A percentile compares a stretch with the other conserved stretches of the same genome.
phyloP scores from a whole-genome alignment of 1,284 basidiomycete species.

The Fomitopsis palustris region DNA sequence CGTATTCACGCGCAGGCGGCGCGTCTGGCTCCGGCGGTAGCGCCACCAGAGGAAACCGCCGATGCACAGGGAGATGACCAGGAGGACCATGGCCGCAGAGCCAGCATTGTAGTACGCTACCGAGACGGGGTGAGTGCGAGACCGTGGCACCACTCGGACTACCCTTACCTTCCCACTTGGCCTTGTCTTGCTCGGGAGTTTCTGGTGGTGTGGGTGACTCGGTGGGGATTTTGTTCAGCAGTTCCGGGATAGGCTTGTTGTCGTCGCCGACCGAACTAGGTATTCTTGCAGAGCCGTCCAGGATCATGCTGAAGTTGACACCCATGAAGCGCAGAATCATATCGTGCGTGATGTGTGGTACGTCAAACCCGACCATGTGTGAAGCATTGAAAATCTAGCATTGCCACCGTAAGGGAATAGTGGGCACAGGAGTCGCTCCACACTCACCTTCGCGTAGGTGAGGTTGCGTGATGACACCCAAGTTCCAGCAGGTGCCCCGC shows the following conservation, averaged over 20 bases:
- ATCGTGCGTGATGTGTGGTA: slow-evolving; percentile 88
- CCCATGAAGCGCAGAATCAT: slow-evolving; percentile 98
- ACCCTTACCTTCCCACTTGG: slow-evolving; percentile 77
- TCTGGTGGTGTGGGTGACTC: slow-evolving; percentile 38
- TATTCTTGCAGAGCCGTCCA: slow-evolving; percentile 70
- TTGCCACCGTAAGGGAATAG: neutral
- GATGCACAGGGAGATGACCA: slow-evolving; percentile 70
- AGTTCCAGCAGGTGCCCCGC: slow-evolving; percentile 76
- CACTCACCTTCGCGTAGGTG: slow-evolving; percentile 83
- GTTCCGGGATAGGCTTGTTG: slow-evolving; percentile 54
- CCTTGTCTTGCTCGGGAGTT: slow-evolving; percentile 70
- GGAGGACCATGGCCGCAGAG: slow-evolving; percentile 78
- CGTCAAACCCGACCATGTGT: slow-evolving; percentile 93
- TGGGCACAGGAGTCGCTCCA: neutral
- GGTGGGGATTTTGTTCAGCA: slow-evolving; percentile 38
- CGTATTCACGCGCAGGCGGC: slow-evolving; percentile 37
- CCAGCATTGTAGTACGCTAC: slow-evolving; percentile 90
- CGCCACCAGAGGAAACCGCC: slow-evolving; percentile 76
- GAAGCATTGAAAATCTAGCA: slow-evolving; percentile 81
- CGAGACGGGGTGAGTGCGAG: neutral
- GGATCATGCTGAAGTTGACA: slow-evolving; percentile 79
- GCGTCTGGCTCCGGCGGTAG: slow-evolving; percentile 43
- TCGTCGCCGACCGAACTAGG: slow-evolving; percentile 75
- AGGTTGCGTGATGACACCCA: slow-evolving; percentile 90
- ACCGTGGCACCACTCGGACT: neutral